Percentiles rank a stretch among this genome's conserved stretches.
Conservation (phyloP, 345 rosid genomes). For the Syzygium oleosum region DNA sequence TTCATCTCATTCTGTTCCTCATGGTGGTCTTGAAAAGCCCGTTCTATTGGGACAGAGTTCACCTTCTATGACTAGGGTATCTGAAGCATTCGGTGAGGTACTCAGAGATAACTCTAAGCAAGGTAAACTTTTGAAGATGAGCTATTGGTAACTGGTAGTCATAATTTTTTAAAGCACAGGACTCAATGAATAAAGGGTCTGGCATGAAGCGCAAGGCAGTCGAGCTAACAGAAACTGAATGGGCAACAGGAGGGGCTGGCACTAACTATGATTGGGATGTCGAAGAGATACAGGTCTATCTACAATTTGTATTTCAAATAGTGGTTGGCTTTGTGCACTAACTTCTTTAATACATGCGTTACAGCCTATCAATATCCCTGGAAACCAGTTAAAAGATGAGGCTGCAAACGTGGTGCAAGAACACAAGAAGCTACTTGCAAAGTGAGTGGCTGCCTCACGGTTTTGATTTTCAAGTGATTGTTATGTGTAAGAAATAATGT, state of each 20-base stretch:
- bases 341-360: neutral
- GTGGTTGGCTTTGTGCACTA: neutral
- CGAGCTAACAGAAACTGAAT: slow-evolving; percentile 21
- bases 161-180: neutral
- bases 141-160: neutral
- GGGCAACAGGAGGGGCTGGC: slow-evolving; percentile 9
- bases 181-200: slow-evolving; percentile 23
- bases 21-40: slow-evolving; percentile 14
- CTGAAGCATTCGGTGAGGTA: slow-evolving; percentile 3
- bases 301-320: neutral
- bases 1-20: slow-evolving; percentile 12
- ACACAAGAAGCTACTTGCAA: slow-evolving; percentile 53
- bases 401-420: slow-evolving; percentile 41
- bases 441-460: slow-evolving; percentile 30
- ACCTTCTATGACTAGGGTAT: slow-evolving; percentile 17
- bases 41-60: slow-evolving; percentile 13
- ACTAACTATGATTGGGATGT: slow-evolving; percentile 9
- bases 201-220: slow-evolving; percentile 45
- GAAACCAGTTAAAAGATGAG: neutral
- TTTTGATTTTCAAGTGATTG: neutral
- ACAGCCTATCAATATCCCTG: neutral
- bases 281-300: slow-evolving; percentile 24
- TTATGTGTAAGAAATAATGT: neutral
- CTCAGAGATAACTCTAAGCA: slow-evolving; percentile 8
- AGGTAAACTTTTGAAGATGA: slow-evolving; percentile 22